Evolutionary conservation across 495 filamentous ascomycete species (phyloP).

Genomic region (Aspergillus egyptiacus): DNA sequence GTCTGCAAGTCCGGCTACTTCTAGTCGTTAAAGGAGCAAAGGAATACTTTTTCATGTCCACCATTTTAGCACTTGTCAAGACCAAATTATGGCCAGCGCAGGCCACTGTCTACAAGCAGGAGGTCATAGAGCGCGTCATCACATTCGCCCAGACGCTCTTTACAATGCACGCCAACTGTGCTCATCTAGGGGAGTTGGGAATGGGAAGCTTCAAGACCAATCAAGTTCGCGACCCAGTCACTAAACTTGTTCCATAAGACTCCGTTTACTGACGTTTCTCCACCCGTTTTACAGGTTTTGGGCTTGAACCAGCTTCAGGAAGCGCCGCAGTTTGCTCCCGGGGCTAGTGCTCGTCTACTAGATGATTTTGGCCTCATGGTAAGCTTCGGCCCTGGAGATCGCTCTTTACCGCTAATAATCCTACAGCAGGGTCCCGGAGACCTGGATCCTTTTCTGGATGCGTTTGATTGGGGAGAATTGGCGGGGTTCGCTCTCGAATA

Average conservation of each 20-base stretch:
- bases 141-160: constrained; percentile 37
- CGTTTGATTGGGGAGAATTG: constrained; percentile 42
- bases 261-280: not conserved
- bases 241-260: not conserved
- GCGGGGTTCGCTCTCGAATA: constrained; percentile 31
- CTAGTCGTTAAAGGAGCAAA: constrained; percentile 40
- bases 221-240: constrained; percentile 21
- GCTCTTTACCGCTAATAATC: constrained; percentile 1
- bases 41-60: constrained; percentile 43
- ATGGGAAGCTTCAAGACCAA: constrained; percentile 34
- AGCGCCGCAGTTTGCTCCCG: constrained; percentile 21
- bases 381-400: constrained; percentile 4
- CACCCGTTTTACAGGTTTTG: constrained; percentile 16
- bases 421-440: constrained; percentile 27
- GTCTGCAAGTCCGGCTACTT: constrained; percentile 31
- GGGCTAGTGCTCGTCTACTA: constrained; percentile 25
- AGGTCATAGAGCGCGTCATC: constrained; percentile 36
- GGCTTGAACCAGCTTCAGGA: constrained; percentile 24
- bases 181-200: constrained; percentile 31
- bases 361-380: constrained; percentile 27
- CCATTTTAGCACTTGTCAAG: constrained; percentile 37
- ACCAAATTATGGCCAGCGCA: constrained; percentile 35
- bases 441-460: constrained; percentile 41
- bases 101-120: constrained; percentile 32
- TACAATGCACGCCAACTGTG: constrained; percentile 31